Evolutionary conservation across 2,329 filamentous ascomycete species (phyloP).

Genomic region (Fusarium marasasianum): DNA sequence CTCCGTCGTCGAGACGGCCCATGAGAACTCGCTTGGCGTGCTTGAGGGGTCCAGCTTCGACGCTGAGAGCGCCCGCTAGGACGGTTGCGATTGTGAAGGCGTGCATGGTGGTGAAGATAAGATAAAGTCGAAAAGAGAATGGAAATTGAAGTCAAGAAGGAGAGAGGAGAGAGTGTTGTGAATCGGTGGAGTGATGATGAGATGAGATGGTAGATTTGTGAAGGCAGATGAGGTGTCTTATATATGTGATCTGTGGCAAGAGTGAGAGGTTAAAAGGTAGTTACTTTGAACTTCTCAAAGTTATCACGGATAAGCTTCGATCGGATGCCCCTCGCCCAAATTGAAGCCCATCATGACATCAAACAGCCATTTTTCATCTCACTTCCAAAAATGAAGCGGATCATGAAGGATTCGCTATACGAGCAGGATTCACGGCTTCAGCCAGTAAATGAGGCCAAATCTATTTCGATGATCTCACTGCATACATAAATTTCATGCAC

Average conservation of each 20-base stretch:
- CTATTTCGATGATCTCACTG: background rate
- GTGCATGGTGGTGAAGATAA: background rate
- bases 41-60: slow-evolving; percentile 2
- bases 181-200: background rate
- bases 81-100: background rate
- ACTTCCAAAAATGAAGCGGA: background rate
- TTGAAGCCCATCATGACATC: background rate
- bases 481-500: background rate
- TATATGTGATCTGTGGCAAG: background rate
- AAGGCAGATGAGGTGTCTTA: background rate
- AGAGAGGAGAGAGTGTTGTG: background rate
- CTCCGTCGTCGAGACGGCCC: slow-evolving; percentile 31
- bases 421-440: background rate
- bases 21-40: slow-evolving; percentile 15
- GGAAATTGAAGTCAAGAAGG: background rate
- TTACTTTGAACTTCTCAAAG: too few relatives aligned
- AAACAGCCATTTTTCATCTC: background rate
- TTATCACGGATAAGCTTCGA: accelerated
- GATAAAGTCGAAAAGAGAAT: background rate
- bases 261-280: background rate
- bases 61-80: background rate
- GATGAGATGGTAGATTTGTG: background rate
- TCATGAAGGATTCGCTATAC: background rate
- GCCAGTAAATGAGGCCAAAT: background rate
- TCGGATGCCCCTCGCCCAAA: accelerated